Evolutionary conservation across 1,139 yeast genomes (phyloP).

Genomic region (Pichia sp.): DNA sequence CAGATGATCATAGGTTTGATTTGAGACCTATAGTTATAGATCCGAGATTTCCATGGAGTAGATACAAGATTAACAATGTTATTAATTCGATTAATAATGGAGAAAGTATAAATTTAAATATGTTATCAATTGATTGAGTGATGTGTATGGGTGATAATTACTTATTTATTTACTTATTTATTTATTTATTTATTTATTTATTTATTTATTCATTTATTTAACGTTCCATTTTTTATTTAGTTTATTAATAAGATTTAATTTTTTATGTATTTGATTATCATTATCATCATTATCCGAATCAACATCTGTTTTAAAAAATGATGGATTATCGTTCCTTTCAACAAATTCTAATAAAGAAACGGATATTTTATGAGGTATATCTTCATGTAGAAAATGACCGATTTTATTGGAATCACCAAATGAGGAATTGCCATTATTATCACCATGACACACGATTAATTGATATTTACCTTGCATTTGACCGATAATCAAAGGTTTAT

Average conservation of each 20-base stretch:
- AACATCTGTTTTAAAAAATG: slow-evolving; percentile 7
- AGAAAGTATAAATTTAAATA: slow-evolving; percentile 27
- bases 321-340: slow-evolving; percentile 35
- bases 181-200: too few relatives aligned
- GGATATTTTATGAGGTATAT: slow-evolving; percentile 65
- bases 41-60: slow-evolving; percentile 89
- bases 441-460: slow-evolving; percentile 55
- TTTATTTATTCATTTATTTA: slow-evolving; percentile 26
- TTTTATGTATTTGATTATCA: slow-evolving; percentile 17
- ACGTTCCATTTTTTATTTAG: slow-evolving; percentile 51
- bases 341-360: slow-evolving; percentile 45
- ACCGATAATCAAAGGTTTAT: slow-evolving; percentile 78
- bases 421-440: too few relatives aligned
- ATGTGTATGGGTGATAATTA: too few relatives aligned
- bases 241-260: slow-evolving; percentile 33
- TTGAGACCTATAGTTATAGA: slow-evolving; percentile 87
- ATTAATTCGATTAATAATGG: slow-evolving; percentile 47
- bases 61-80: slow-evolving; percentile 75
- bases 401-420: slow-evolving; percentile 34
- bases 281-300: neutral
- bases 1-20: slow-evolving; percentile 95
- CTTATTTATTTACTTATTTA: too few relatives aligned
- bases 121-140: slow-evolving; percentile 38
- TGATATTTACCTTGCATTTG: slow-evolving; percentile 98
- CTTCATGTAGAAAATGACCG: slow-evolving; percentile 94